Percentiles rank a stretch among this genome's conserved stretches.
phyloP scores from a whole-genome alignment of 805 yeast genomes.

The Osmozyma mogii region DNA sequence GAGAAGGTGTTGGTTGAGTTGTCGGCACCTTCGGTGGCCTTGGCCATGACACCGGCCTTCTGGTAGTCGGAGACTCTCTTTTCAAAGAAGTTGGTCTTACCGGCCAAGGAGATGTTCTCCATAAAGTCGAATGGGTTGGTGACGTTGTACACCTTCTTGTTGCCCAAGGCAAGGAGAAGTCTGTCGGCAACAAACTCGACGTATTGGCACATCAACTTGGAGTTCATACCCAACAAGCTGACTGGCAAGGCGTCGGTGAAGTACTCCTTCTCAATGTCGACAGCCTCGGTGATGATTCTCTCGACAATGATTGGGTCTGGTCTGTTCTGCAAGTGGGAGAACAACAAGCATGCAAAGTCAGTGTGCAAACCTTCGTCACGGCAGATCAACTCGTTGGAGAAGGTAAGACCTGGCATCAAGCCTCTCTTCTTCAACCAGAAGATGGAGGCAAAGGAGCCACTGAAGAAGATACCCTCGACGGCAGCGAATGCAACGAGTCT shows the following conservation, averaged over 20 bases:
- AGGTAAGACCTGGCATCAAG: conserved; percentile 96
- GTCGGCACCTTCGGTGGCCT: conserved; percentile 38
- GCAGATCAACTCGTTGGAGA: conserved; percentile 94
- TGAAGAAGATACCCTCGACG: conserved; percentile 97
- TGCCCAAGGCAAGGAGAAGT: conserved; percentile 83
- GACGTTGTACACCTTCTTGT: conserved; percentile 78
- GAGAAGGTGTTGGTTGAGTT: conserved; percentile 53
- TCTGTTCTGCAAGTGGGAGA: conserved; percentile 86
- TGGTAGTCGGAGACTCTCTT: conserved; percentile 98
- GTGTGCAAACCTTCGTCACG: conserved; percentile 99
- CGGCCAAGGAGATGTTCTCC: conserved; percentile 98
- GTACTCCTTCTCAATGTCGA: conserved; percentile 86
- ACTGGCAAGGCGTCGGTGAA: conserved; percentile 94
- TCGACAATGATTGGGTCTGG: conserved; percentile 75
- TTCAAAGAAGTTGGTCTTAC: conserved; percentile 98
- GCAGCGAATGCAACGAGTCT: conserved; percentile 98
- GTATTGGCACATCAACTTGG: conserved; percentile 91
- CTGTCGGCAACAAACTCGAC: conserved; percentile 98
- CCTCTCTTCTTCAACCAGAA: conserved; percentile 99
- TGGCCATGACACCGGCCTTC: conserved; percentile 98
- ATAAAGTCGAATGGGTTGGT: conserved; percentile 95
- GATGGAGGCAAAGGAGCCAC: conserved; percentile 96
- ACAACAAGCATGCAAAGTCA: conserved; percentile 93
- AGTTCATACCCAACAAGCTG: conserved; percentile 90
- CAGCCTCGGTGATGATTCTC: conserved; percentile 91